A percentile compares a stretch with the other conserved stretches of the same genome.
Conservation (phyloP, 805 yeast species). For the Wickerhamomyces rabaulensis region DNA sequence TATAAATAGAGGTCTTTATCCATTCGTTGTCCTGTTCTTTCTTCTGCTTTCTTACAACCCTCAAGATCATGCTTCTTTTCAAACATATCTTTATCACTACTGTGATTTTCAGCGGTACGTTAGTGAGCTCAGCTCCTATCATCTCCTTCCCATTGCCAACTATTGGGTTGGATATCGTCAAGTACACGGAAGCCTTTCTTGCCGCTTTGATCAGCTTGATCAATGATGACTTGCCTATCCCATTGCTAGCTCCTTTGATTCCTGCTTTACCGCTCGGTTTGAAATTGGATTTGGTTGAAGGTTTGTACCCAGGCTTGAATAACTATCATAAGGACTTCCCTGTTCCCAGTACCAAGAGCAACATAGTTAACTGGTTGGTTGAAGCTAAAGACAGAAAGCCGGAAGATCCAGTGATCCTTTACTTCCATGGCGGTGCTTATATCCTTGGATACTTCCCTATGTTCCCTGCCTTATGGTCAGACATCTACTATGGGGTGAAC, state of each 20-base stretch:
- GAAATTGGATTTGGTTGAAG: slow-evolving; percentile 1
- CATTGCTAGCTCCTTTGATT: slow-evolving; percentile 1
- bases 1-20: too few species aligned
- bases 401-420: slow-evolving; percentile 12
- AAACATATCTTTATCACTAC: neutral
- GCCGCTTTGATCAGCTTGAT: slow-evolving; percentile 1
- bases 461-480: slow-evolving; percentile 3
- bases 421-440: slow-evolving; percentile 14
- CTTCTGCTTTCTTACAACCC: too few species aligned
- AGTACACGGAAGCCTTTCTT: slow-evolving; percentile 5
- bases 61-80: too few species aligned
- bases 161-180: slow-evolving; percentile 1
- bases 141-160: neutral
- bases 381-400: slow-evolving; percentile 25
- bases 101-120: neutral
- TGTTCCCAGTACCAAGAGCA: slow-evolving; percentile 1
- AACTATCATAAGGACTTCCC: slow-evolving; percentile 1
- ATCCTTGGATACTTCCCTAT: slow-evolving; percentile 9
- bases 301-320: slow-evolving; percentile 1
- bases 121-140: neutral
- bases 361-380: slow-evolving; percentile 4
- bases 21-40: too few species aligned
- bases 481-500: neutral
- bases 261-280: slow-evolving; percentile 2
- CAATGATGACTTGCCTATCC: neutral